Evolutionary conservation across 495 filamentous ascomycete species (phyloP).

Genomic region (Wilcoxina mikolae): DNA sequence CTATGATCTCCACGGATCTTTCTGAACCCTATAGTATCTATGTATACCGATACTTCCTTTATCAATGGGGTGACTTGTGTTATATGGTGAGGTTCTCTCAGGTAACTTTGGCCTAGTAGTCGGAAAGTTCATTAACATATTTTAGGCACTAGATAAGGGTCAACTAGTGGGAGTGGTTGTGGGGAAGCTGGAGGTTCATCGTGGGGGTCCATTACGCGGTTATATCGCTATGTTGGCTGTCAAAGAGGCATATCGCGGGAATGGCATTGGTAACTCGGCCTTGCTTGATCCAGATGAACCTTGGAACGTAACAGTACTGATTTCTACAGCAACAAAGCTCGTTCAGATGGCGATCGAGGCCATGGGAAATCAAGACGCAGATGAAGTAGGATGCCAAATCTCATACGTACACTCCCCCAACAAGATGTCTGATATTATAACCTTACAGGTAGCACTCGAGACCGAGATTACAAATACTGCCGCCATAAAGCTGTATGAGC

Average conservation of each 20-base stretch:
- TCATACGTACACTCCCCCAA: no score
- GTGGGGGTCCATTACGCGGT: conserved; percentile 59
- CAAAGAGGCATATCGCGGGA: conserved; percentile 56
- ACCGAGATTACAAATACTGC: conserved; percentile 91
- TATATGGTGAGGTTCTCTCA: conserved; percentile 50
- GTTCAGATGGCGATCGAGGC: conserved; percentile 84
- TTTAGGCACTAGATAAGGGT: conserved; percentile 23
- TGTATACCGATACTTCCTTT: conserved; percentile 96
- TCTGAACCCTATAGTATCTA: conserved; percentile 99
- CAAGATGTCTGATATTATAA: background rate
- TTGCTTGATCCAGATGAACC: no score
- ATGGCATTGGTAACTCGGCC: conserved; percentile 52
- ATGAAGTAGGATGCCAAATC: conserved; percentile 52
- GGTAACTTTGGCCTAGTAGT: background rate
- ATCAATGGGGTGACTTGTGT: conserved; percentile 93
- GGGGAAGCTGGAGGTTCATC: conserved; percentile 83
- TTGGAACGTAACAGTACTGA: background rate
- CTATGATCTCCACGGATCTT: conserved; percentile 89
- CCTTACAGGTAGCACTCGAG: conserved; percentile 79
- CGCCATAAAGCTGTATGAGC: conserved; percentile 85
- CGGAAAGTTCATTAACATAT: background rate
- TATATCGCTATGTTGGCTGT: conserved; percentile 99
- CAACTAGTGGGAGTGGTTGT: conserved; percentile 78
- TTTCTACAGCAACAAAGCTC: conserved; percentile 47
- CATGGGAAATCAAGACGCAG: conserved; percentile 70